Percentiles rank a stretch among this genome's conserved stretches.
Conservation (phyloP, 352 stramenopile species). For the Pythium biforme region DNA sequence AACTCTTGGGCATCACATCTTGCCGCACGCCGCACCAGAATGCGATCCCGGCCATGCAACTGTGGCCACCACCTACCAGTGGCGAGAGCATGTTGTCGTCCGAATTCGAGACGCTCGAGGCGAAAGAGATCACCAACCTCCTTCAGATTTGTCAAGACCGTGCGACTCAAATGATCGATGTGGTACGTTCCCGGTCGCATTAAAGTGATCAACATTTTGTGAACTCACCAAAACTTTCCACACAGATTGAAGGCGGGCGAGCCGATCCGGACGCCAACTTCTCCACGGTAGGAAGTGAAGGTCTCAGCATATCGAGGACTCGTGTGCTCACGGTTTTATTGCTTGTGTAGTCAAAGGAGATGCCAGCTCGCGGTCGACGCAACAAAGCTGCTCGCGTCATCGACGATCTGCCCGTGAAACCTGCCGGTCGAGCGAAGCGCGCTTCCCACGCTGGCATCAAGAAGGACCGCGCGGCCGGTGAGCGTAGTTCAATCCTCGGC, state of each 20-base stretch:
- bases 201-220: not conserved
- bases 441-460: constrained; percentile 1
- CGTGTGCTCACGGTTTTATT: not conserved
- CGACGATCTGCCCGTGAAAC: constrained; percentile 11
- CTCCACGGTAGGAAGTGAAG: constrained; percentile 40
- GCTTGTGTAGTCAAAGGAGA: not conserved
- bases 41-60: constrained; percentile 46
- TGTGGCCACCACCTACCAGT: constrained; percentile 65
- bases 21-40: constrained; percentile 59
- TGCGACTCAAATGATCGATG: constrained; percentile 66
- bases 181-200: constrained; percentile 31
- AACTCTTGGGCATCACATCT: constrained; percentile 73
- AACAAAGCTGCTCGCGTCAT: constrained; percentile 7
- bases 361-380: constrained; percentile 10
- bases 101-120: constrained; percentile 68
- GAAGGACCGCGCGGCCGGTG: constrained; percentile 10
- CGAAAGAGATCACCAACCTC: constrained; percentile 56
- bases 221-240: not conserved
- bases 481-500: constrained; percentile 12
- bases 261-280: constrained; percentile 70
- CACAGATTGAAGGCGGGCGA: constrained; percentile 61
- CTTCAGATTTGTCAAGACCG: constrained; percentile 80
- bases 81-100: constrained; percentile 49
- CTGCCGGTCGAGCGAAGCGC: constrained; percentile 5
- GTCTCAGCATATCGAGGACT: not conserved